Evolutionary conservation across 2,329 filamentous ascomycete genomes (phyloP), one percentile per base, ranked within the genome.

Genomic region (Aspergillus niger): DNA sequence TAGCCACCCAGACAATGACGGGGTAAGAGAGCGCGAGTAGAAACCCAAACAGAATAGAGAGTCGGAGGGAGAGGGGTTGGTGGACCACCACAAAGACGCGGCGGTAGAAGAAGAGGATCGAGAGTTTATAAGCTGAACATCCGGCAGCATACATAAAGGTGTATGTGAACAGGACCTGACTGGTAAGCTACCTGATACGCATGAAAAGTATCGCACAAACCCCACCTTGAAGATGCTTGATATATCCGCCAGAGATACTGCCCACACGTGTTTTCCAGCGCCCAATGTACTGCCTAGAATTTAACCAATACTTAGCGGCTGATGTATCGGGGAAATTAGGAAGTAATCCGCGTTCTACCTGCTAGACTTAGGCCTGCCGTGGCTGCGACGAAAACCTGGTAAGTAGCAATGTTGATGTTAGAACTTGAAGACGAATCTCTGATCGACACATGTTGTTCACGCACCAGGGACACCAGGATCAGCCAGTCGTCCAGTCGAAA

Each of bases 91-190:
- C 22, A 17, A 70, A 68, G 24, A 70, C 63, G 5, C 68, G 62
- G 26, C 62, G 59, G 32, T 70, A 70, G 59, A 70, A 69, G 39
- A 63, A 60, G 3, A 69, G 49, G n/a, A 70, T 66, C 4, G 65
- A 69, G 10, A 65, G 15, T 43, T 66, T 65, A 49, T 62, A 67
- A 1, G 63, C 38, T 22, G 65, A 60, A 3, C 66, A 59, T 28
- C 63, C 53, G 39, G 53, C 48, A 22, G 62, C 53, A 38, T 69
- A 67, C 43, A 69, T 28, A 26, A 65, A 58, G 24, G 59, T 57
- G 30, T 65, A 65, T 2, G 63, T 47, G 28, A 60, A 61, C 3
- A 67, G 62, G 8, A 61, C 32, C 63, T 60, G 8, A n/a, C 3
- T 15, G 22, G 30, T 38, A 1, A 28, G 22, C 30, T 10, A 53